Evolutionary conservation across 495 filamentous ascomycete genomes (phyloP).

Genomic region (Neurospora sp.): DNA sequence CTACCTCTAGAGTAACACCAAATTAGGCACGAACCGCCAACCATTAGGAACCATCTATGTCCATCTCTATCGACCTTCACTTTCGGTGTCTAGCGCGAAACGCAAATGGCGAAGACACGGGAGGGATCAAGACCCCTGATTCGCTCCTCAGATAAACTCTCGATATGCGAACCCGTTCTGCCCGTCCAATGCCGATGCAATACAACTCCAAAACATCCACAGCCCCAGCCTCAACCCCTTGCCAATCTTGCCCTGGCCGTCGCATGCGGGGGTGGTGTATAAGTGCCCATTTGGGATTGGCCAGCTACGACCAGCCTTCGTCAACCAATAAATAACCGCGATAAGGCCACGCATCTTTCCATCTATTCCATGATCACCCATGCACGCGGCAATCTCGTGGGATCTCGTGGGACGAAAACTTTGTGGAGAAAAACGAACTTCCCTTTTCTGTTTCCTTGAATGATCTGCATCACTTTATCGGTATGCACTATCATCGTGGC

Average conservation of each 20-base stretch:
- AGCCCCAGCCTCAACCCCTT: background rate
- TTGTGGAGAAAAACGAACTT: background rate
- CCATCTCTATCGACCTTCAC: background rate
- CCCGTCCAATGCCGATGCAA: slow-evolving; percentile 1
- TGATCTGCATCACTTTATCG: background rate
- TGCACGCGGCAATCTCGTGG: background rate
- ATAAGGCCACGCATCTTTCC: slow-evolving; percentile 10
- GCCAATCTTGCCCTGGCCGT: background rate
- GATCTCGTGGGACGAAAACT: background rate
- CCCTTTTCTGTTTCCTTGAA: background rate
- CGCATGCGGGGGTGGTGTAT: background rate
- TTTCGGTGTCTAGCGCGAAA: background rate
- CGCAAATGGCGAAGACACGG: background rate
- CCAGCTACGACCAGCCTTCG: background rate
- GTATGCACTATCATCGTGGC: background rate
- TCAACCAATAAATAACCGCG: background rate
- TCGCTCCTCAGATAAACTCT: background rate
- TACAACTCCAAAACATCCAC: slow-evolving; percentile 1
- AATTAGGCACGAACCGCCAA: background rate
- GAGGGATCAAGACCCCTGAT: background rate
- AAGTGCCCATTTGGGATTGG: background rate
- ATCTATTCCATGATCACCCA: background rate
- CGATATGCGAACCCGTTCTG: background rate
- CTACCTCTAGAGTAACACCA: background rate
- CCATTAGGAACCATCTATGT: background rate